These are phyloP conservation scores for Ostreobium quekettii DNA, from an alignment of 139 green algal genomes.

Conservation along the genomic window DNA sequence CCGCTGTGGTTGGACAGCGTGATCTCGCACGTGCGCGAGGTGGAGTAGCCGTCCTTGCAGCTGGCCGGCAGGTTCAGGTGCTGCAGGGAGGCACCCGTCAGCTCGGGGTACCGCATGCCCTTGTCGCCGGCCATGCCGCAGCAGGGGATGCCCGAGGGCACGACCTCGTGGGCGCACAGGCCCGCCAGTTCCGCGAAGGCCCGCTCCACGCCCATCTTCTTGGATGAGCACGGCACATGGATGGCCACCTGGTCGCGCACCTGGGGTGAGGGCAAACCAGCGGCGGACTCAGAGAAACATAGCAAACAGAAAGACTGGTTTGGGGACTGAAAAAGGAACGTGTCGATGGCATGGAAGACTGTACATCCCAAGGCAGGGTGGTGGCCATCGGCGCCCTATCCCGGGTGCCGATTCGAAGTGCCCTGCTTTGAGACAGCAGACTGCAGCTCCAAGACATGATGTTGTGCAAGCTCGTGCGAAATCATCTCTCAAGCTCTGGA, in stretches of 20 bases:
- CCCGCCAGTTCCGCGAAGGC: slow-evolving; percentile 74
- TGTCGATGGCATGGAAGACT: too few species aligned
- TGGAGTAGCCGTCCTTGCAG: slow-evolving; percentile 89
- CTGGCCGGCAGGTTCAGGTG: slow-evolving; percentile 59
- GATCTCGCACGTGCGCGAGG: slow-evolving; percentile 90
- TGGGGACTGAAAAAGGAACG: too few species aligned
- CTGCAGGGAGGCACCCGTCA: slow-evolving; percentile 70
- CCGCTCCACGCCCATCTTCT: slow-evolving; percentile 95
- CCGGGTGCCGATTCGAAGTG: too few species aligned
- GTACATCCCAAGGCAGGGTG: too few species aligned
- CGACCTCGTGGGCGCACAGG: slow-evolving; percentile 71
- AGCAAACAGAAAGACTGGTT: too few species aligned
- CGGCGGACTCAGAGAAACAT: too few species aligned
- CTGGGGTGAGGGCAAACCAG: too few species aligned
- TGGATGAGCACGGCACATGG: slow-evolving; percentile 93
- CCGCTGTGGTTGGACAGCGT: slow-evolving; percentile 80
- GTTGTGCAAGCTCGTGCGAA: too few species aligned
- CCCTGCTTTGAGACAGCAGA: too few species aligned
- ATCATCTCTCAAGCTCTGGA: too few species aligned
- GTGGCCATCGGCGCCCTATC: too few species aligned
- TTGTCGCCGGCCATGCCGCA: slow-evolving; percentile 94
- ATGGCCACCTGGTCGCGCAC: slow-evolving; percentile 76
- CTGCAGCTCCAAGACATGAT: too few species aligned
- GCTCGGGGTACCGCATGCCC: slow-evolving; percentile 90
- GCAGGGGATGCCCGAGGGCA: slow-evolving; percentile 77